These are phyloP conservation scores for Pulveroboletus sp. DNA, from an alignment of 768 basidiomycete genomes.

Conservation along the genomic window DNA sequence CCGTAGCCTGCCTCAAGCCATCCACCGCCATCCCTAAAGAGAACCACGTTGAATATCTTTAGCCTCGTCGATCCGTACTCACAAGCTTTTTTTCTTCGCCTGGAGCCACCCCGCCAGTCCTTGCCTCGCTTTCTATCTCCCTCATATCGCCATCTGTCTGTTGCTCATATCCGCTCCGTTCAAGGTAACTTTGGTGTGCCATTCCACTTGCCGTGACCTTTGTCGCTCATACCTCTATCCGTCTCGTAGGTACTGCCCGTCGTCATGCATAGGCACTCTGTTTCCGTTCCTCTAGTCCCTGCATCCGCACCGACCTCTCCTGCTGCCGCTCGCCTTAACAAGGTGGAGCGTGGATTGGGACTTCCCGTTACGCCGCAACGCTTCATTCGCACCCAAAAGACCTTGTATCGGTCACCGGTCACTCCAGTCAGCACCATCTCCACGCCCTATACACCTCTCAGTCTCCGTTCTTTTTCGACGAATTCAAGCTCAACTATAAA, in stretches of 20 bases:
- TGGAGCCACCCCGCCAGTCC: slow-evolving; percentile 19
- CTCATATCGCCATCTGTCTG: slow-evolving; percentile 20
- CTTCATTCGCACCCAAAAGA: slow-evolving; percentile 41
- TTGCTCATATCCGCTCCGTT: slow-evolving; percentile 9
- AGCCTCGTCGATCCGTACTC: slow-evolving; percentile 13
- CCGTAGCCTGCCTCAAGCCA: slow-evolving; percentile 11
- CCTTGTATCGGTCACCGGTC: slow-evolving; percentile 50
- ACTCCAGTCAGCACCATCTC: slow-evolving; percentile 51
- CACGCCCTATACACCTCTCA: slow-evolving; percentile 66
- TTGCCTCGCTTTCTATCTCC: slow-evolving; percentile 23
- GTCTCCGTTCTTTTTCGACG: slow-evolving; percentile 57
- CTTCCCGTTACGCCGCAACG: slow-evolving; percentile 66
- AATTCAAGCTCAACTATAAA: slow-evolving; percentile 49
- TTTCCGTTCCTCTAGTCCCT: slow-evolving; percentile 30
- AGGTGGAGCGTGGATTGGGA: slow-evolving; percentile 25
- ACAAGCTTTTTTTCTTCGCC: slow-evolving; percentile 9
- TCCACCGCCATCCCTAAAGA: slow-evolving; percentile 17
- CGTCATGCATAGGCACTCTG: slow-evolving; percentile 29
- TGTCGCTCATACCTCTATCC: slow-evolving; percentile 8
- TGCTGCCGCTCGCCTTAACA: slow-evolving; percentile 34
- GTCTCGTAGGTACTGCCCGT: slow-evolving; percentile 12
- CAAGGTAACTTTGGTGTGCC: slow-evolving; percentile 18
- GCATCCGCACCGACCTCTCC: slow-evolving; percentile 45
- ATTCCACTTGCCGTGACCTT: background rate
- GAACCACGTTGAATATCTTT: slow-evolving; percentile 5